Percentiles rank a stretch among this genome's conserved stretches.
These are phyloP conservation scores for Diaporthe humulicola DNA, from an alignment of 2,329 filamentous ascomycete species.

Conservation along the genomic window DNA sequence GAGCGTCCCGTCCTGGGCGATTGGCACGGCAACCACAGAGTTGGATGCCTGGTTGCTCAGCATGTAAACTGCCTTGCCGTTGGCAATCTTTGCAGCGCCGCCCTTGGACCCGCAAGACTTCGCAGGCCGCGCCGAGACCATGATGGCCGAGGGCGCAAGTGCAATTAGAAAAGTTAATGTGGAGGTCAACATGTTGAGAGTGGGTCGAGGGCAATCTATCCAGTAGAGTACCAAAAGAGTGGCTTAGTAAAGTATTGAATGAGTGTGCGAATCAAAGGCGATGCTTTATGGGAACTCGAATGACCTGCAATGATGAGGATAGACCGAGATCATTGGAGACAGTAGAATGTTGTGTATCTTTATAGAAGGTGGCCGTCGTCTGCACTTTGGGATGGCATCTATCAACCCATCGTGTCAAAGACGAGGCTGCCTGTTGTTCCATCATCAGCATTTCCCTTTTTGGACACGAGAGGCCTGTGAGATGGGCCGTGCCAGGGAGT, in stretches of 20 bases:
- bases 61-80: conserved; percentile 66
- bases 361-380: neutral
- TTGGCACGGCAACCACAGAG: conserved; percentile 62
- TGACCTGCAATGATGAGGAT: neutral
- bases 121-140: neutral
- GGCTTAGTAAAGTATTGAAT: neutral
- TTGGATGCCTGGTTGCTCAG: conserved; percentile 66
- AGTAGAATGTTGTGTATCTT: neutral
- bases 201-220: neutral
- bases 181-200: neutral
- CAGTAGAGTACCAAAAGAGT: conserved; percentile 1
- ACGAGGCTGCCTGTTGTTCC: neutral
- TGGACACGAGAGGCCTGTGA: neutral
- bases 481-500: neutral
- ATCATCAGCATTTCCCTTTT: neutral
- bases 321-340: neutral
- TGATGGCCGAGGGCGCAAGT: neutral
- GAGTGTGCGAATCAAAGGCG: neutral
- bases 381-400: neutral
- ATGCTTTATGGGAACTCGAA: neutral
- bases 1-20: conserved; percentile 61
- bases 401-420: no score
- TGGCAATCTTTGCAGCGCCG: neutral
- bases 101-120: conserved; percentile 16
- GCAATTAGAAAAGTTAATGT: neutral